Conservation (phyloP, 176 grass and related monocot genomes). For the bread wheat (Triticum aestivum) region IWGSC_CS_RefSeq_v2.1 NC_057814.1:171526349-171526848, state of each 20-base stretch:
- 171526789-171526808: conserved; percentile 82
- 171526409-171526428: not conserved
- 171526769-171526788: conserved; percentile 76
- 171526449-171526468: not conserved
- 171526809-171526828: conserved; percentile 95
- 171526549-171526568: conserved; percentile 10
- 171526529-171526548: conserved; percentile 23
- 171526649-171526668: not conserved
- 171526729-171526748: conserved; percentile 73
- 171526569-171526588: conserved; percentile 12
- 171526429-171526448: not conserved
- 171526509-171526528: conserved; percentile 14
- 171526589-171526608: conserved; percentile 6
- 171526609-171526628: not conserved
- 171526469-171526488: not conserved
- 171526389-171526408: no score
- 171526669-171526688: conserved; percentile 33
- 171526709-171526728: conserved; percentile 78
- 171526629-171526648: not conserved
- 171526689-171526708: conserved; percentile 68
- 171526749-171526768: conserved; percentile 94
- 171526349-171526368: no score
- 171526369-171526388: no score
- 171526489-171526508: not conserved
- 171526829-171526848: conserved; percentile 87